A percentile compares a stretch with the other conserved stretches of the same genome.
These are phyloP conservation scores for Castanea crenata DNA, from an alignment of 306 rosid species.

Conservation along the genomic window DNA sequence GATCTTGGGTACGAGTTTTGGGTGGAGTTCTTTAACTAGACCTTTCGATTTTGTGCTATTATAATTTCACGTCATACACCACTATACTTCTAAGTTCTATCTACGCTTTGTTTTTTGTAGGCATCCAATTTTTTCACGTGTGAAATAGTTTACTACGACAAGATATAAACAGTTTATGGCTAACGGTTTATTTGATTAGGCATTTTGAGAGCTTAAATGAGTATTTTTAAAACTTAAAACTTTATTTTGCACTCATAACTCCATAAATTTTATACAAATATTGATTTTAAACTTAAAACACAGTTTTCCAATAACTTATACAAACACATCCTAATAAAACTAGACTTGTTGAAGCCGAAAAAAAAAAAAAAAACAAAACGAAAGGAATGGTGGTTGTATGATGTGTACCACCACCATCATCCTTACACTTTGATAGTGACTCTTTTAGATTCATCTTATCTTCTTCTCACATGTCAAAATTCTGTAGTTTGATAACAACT, in stretches of 20 bases:
- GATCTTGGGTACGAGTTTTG: neutral
- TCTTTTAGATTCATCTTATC: neutral
- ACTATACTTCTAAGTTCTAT: slow-evolving; percentile 14
- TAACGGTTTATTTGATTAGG: accelerated
- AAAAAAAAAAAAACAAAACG: neutral
- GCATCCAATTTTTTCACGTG: slow-evolving; percentile 26
- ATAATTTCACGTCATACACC: slow-evolving; percentile 44
- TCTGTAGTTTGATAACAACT: neutral
- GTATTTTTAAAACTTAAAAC: too few species aligned
- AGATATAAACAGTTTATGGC: neutral
- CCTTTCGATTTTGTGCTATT: slow-evolving; percentile 11
- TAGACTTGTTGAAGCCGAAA: neutral
- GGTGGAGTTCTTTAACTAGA: slow-evolving; percentile 17
- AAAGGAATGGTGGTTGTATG: slow-evolving; percentile 38
- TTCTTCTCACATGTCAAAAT: neutral
- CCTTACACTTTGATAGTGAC: neutral
- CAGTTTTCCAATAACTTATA: too few species aligned
- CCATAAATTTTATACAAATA: too few species aligned
- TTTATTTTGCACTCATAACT: too few species aligned
- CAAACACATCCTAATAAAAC: neutral
- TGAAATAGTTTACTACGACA: slow-evolving; percentile 4
- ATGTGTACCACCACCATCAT: slow-evolving; percentile 50
- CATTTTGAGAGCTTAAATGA: too few species aligned
- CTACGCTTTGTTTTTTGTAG: neutral
- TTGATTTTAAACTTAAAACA: too few species aligned